Evolutionary conservation across 2,329 filamentous ascomycete species (phyloP), one percentile per base, ranked within the genome.

Genomic region (Exophiala sp.): DNA sequence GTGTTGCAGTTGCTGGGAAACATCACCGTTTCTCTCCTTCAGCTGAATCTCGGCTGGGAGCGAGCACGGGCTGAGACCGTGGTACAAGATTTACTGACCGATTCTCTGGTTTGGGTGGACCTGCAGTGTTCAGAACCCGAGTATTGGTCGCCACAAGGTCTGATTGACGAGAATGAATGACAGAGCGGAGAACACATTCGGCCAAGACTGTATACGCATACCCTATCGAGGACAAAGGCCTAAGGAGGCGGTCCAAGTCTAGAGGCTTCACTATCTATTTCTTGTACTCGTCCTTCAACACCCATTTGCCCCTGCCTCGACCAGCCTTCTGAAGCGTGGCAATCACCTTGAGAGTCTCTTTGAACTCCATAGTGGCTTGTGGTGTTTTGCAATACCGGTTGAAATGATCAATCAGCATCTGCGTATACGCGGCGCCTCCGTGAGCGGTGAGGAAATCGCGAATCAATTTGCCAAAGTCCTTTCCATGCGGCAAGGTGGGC

Each of bases 41-140:
- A 86, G 69, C 71, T 85, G 43, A 98, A 98, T 65, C 70, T 98
- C 22, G 78, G 76, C 13, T 98, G 93, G 93, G 83, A 91, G 59
- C 75, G 80, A 38, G 86, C 89, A 4, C 77, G 93, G 57, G 86
- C 88, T n/a, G 79, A 85, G 65, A 95, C 93, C 0, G 89, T 91
- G 1, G 78, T 97, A 44, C 88, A 96, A 55, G 93, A 98, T 67
- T 72, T 98, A 27, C 76, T 97, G 44, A 82, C 84, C 0, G 88
- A 94, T 62, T 88, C 89, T 45, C 80, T 98, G 73, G 80, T 98
- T 11, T 98, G 93, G 93, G 82, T 97, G 4, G 93, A 98, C 68
- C 81, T 80, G 58, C 89, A 96, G 70, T 82, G 76, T 27, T 76
- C 79, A 7, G 91, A 97, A 71, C 89, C 83, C 68, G 90, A 97